phyloP scores from a whole-genome alignment of 768 basidiomycete genomes.

The Dentipellis sp. region DNA sequence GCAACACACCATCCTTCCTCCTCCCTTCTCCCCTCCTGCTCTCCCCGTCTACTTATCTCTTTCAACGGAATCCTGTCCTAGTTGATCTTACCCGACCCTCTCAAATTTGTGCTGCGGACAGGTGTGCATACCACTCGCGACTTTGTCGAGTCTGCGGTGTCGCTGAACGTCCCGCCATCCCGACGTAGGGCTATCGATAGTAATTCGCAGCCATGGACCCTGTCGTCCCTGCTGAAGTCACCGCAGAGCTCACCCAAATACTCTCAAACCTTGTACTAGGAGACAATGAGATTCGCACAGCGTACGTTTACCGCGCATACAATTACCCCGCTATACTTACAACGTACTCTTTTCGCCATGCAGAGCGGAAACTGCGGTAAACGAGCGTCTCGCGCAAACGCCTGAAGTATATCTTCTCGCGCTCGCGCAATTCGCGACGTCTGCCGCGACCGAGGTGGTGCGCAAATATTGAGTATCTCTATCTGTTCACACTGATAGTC shows the following conservation, averaged over 20 bases:
- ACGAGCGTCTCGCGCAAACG: constrained; percentile 67
- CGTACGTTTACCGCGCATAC: constrained; percentile 28
- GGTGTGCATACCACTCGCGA: no score
- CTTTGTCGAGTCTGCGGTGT: no score
- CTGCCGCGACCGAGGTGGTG: constrained; percentile 73
- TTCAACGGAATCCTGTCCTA: no score
- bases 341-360: background rate
- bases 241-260: constrained; percentile 71
- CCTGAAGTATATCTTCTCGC: constrained; percentile 77
- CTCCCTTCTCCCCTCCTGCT: background rate
- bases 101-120: no score
- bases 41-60: background rate
- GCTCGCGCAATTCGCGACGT: constrained; percentile 68
- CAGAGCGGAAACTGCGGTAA: constrained; percentile 75
- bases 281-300: constrained; percentile 74
- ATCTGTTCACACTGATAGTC: background rate
- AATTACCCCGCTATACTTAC: background rate
- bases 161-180: no score
- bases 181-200: background rate
- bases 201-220: constrained; percentile 8
- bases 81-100: no score
- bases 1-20: background rate
- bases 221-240: constrained; percentile 52
- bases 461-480: constrained; percentile 20
- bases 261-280: constrained; percentile 78